A percentile compares a stretch with the other conserved stretches of the same genome.
These are phyloP conservation scores for Amauroascus niger DNA, from an alignment of 2,329 filamentous ascomycete genomes.

Conservation along the genomic window DNA sequence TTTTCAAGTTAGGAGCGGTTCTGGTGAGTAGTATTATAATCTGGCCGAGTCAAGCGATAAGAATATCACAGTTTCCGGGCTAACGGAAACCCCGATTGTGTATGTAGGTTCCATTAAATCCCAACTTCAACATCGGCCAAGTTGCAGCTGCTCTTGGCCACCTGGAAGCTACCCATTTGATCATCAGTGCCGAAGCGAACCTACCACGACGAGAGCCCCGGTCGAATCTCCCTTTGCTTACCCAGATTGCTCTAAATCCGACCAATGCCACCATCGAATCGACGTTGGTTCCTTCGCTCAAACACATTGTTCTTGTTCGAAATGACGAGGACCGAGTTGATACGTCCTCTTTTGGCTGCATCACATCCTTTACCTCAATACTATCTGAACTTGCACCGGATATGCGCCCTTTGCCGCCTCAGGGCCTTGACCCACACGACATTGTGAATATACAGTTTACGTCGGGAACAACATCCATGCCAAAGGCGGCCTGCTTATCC, in stretches of 20 bases:
- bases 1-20: conserved; percentile 90
- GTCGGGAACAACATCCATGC: conserved; percentile 80
- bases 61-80: neutral
- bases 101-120: conserved; percentile 76
- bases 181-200: conserved; percentile 83
- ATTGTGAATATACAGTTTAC: conserved; percentile 96
- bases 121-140: conserved; percentile 72
- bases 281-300: conserved; percentile 57
- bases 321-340: conserved; percentile 56
- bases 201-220: conserved; percentile 56
- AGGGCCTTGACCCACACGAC: conserved; percentile 51
- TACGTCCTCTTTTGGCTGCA: conserved; percentile 32
- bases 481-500: conserved; percentile 82
- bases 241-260: conserved; percentile 45
- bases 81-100: neutral
- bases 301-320: conserved; percentile 64
- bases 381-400: conserved; percentile 36
- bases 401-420: conserved; percentile 36
- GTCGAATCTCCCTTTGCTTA: conserved; percentile 50
- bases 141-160: conserved; percentile 69
- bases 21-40: conserved; percentile 44
- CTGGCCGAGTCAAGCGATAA: neutral
- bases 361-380: conserved; percentile 42
- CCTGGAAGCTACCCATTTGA: conserved; percentile 60
- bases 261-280: conserved; percentile 41